phyloP scores from a whole-genome alignment of 805 yeast species.

The Starmera amethionina region DNA sequence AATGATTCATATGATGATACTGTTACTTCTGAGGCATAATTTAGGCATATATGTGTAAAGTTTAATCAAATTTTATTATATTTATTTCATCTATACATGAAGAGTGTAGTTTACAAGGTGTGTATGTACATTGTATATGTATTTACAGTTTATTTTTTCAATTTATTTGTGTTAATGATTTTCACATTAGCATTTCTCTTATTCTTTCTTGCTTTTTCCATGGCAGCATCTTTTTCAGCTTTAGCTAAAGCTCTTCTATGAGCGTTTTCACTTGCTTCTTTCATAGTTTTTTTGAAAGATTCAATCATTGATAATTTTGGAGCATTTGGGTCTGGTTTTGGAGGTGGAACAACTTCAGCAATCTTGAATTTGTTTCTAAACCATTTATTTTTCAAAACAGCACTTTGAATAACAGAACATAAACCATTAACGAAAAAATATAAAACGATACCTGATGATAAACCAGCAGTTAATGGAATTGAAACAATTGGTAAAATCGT shows the following conservation, averaged over 20 bases:
- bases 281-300: slow-evolving; percentile 29
- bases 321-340: slow-evolving; percentile 22
- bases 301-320: slow-evolving; percentile 26
- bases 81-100: background rate
- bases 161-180: slow-evolving; percentile 14
- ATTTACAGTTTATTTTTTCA: slow-evolving; percentile 4
- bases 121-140: background rate
- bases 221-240: slow-evolving; percentile 23
- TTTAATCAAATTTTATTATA: too few species aligned
- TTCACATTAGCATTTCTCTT: slow-evolving; percentile 17
- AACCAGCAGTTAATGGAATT: slow-evolving; percentile 78
- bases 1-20: slow-evolving; percentile 3
- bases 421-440: slow-evolving; percentile 79
- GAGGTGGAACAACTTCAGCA: slow-evolving; percentile 53
- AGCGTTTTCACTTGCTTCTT: slow-evolving; percentile 28
- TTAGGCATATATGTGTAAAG: background rate
- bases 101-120: background rate
- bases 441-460: slow-evolving; percentile 77
- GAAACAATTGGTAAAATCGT: slow-evolving; percentile 71
- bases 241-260: slow-evolving; percentile 26
- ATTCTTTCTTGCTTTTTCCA: slow-evolving; percentile 21
- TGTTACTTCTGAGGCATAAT: background rate
- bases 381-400: slow-evolving; percentile 45
- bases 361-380: slow-evolving; percentile 51
- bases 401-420: slow-evolving; percentile 64